These are phyloP conservation scores for Glycine latifolia DNA, from an alignment of 306 rosid species.

Conservation along the genomic window DNA sequence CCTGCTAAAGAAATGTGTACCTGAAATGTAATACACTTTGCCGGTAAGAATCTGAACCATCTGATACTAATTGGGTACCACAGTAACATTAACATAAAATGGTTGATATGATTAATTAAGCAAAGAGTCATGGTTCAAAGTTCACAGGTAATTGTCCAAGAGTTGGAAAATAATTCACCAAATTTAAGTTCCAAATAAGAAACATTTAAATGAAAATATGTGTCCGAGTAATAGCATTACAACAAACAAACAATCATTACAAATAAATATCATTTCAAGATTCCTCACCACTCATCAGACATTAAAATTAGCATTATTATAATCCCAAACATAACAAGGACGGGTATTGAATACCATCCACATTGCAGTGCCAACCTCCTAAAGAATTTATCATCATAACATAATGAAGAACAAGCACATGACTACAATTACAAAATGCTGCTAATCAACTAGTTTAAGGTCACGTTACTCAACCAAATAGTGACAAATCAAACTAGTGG, in stretches of 20 bases:
- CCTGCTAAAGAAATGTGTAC: conserved; percentile 95
- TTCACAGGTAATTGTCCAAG: conserved; percentile 18
- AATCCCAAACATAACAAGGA: background rate
- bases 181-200: too few species aligned
- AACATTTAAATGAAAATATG: too few species aligned
- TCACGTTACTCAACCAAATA: background rate
- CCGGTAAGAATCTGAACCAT: conserved; percentile 30
- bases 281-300: too few species aligned
- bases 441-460: conserved; percentile 9
- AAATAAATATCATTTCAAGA: too few species aligned
- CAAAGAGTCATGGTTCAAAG: background rate
- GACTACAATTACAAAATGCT: background rate
- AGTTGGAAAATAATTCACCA: background rate
- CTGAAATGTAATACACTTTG: conserved; percentile 52
- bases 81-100: conserved; percentile 22
- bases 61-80: conserved; percentile 26
- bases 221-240: too few species aligned
- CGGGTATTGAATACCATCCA: background rate
- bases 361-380: background rate
- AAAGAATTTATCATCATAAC: background rate
- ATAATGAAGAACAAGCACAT: background rate
- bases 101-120: background rate
- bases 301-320: too few species aligned
- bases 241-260: too few species aligned
- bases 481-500: conserved; percentile 8